Conservation (phyloP, 2,329 filamentous ascomycete species). For the Byssochlamys sp. region DNA sequence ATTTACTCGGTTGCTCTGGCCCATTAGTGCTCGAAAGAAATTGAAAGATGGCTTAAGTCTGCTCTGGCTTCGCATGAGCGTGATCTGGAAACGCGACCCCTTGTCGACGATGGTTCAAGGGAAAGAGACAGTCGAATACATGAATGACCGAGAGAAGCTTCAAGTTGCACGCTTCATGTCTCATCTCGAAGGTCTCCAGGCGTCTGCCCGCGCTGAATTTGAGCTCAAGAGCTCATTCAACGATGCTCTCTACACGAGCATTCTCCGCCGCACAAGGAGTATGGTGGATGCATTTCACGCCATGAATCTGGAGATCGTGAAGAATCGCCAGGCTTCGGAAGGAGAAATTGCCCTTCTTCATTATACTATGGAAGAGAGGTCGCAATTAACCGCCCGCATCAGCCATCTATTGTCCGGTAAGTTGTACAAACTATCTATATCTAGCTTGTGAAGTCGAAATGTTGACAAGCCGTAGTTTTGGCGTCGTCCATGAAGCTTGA, state of each 20-base stretch:
- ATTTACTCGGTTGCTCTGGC: conserved; percentile 82
- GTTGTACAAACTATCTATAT: conserved; percentile 8
- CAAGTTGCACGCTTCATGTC: conserved; percentile 71
- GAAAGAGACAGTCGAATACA: conserved; percentile 55
- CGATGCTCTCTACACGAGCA: conserved; percentile 58
- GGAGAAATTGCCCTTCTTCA: conserved; percentile 73
- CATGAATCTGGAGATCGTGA: conserved; percentile 85
- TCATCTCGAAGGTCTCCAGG: conserved; percentile 63
- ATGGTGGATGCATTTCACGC: conserved; percentile 91
- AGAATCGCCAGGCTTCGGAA: conserved; percentile 62
- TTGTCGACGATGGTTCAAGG: conserved; percentile 61
- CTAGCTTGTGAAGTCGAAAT: background rate
- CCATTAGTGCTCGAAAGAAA: conserved; percentile 78
- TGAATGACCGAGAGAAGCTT: conserved; percentile 78
- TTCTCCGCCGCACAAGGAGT: conserved; percentile 69
- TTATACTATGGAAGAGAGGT: conserved; percentile 69
- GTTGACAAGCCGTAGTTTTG: conserved; percentile 56
- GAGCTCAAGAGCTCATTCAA: conserved; percentile 83
- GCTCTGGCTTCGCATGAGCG: conserved; percentile 86
- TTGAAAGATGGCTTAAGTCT: conserved; percentile 81
- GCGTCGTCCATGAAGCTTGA: conserved; percentile 89
- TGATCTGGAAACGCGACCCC: conserved; percentile 93
- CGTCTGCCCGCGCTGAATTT: conserved; percentile 71
- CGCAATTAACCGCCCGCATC: conserved; percentile 73
- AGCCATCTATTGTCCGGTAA: conserved; percentile 66